Base-by-base conservation (phyloP, 176 grass and related monocot species). In the barley (Hordeum vulgare) region DNA sequence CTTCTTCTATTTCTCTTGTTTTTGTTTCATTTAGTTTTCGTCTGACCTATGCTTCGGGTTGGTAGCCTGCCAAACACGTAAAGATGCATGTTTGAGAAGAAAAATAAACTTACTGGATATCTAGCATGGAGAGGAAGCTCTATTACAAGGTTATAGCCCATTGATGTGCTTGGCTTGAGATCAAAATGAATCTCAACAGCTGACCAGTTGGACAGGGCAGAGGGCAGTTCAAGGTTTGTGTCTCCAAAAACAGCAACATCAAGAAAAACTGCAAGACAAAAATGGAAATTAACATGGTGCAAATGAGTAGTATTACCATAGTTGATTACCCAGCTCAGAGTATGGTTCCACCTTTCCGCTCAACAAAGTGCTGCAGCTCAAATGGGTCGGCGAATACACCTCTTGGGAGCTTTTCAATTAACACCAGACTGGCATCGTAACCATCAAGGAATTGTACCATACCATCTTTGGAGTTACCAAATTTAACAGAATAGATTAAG, bases 371-470 rank as follows among this genome's bases (percentile, higher is more conserved):
- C 23, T 99, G 96, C 10, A 99, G 56, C 89, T 99, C 96, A 83
- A 99, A 99, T 4, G 87, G 91, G 77, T 99, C 91, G 56, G 91
- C 93, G 81, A 99, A 99, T 4, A 99, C 90, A 4, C 93, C 91
- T 31, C 80, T 64, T 0, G 85, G 90, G 35, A 99, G 89, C 75
- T 74, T 92, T 60, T 99, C 93, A 72, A 94, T 79, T 45, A 99
- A 73, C 75, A 96, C 87, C 37, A 89, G 49, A 90, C 89, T 71
- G 83, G 85, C 89, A 44, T 90, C 62, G n/a, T 80, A 81, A 7
- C 42, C n/a, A 78, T 84, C 77, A 78, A 94, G 89, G 17, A 84
- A 82, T 81, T 76, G 35, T 61, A 71, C 58, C 75, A 84, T 24
- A 49, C 21, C 79, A 74, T 90, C 34, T 45, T 76, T 79, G 58